Percentiles rank a stretch among this genome's conserved stretches.
Evolutionary conservation across 257 asterid genomes (phyloP).

Genomic region (Solanum chiquidenum): DNA sequence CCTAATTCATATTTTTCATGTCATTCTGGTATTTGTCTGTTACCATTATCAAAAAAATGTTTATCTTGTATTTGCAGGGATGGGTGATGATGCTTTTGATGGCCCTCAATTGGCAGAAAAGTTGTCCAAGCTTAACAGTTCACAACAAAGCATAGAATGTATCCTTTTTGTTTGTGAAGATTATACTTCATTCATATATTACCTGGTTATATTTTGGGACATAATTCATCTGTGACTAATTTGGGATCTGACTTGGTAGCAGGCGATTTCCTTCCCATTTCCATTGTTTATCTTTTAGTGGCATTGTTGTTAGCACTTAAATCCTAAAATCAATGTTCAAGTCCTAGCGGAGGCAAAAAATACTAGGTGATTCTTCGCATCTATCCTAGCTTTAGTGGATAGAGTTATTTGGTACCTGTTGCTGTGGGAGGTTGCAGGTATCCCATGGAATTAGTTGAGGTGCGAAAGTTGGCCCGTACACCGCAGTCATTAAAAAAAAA

Average conservation of each 20-base stretch:
- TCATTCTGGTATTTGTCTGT: not conserved
- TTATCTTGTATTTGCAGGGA: constrained; percentile 8
- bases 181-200: not conserved
- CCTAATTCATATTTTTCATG: not conserved
- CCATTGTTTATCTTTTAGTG: not conserved
- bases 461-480: not conserved
- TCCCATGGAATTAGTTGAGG: not conserved
- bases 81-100: constrained; percentile 61
- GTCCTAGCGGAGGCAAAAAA: not conserved
- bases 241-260: not conserved
- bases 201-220: not conserved
- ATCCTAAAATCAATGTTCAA: not conserved
- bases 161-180: constrained; percentile 41
- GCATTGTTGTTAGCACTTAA: not conserved
- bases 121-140: constrained; percentile 82
- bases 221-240: not conserved
- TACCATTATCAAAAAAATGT: not conserved
- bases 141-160: constrained; percentile 93
- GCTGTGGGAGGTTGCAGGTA: not conserved
- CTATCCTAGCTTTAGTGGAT: not conserved
- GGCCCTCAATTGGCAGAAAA: constrained; percentile 65
- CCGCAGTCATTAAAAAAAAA: no score
- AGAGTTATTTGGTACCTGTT: not conserved
- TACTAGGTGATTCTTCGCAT: not conserved
- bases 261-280: not conserved